A percentile compares a stretch with the other conserved stretches of the same genome.
phyloP scores from a whole-genome alignment of 140 eudicot genomes.

The Senecio squalidus region DNA sequence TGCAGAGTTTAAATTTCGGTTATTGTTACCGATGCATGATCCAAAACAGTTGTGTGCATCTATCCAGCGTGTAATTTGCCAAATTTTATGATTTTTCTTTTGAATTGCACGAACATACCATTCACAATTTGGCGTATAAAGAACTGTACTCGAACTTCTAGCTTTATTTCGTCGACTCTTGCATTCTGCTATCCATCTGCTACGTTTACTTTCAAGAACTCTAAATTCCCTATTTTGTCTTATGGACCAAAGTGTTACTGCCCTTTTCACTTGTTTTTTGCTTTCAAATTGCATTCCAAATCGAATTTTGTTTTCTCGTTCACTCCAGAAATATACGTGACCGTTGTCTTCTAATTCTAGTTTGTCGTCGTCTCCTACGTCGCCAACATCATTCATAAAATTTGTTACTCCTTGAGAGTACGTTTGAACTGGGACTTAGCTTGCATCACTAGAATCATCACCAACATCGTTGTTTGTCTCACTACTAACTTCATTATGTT shows the following conservation, averaged over 20 bases:
- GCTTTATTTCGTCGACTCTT: neutral
- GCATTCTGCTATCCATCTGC: neutral
- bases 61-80: slow-evolving; percentile 5
- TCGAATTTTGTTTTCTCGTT: neutral
- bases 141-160: neutral
- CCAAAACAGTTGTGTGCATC: slow-evolving; percentile 2
- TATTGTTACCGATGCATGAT: neutral
- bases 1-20: neutral
- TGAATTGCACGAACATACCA: slow-evolving; percentile 8
- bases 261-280: neutral
- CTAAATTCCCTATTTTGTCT: neutral
- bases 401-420: neutral
- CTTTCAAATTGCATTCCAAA: neutral
- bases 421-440: neutral
- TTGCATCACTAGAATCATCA: neutral
- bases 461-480: neutral
- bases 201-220: neutral
- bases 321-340: neutral
- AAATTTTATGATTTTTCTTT: neutral
- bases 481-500: neutral
- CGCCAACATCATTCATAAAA: neutral
- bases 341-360: neutral
- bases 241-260: neutral
- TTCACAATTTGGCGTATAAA: neutral
- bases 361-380: neutral